Evolutionary conservation across 805 yeast genomes (phyloP), one percentile per base, ranked within the genome.

Genomic region (Saturnispora quitensis): DNA sequence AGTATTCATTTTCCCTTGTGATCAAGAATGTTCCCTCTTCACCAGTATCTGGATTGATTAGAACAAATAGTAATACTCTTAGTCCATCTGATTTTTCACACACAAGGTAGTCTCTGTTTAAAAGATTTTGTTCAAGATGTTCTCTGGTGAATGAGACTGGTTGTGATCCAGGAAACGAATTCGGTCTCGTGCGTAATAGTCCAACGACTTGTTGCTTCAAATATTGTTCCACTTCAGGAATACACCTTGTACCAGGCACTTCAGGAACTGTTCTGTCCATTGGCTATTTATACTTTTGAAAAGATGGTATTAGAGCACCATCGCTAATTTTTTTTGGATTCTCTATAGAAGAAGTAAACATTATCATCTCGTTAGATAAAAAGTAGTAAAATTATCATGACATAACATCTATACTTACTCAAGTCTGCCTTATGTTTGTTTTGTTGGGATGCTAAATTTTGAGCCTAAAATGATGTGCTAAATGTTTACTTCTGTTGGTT

Each of bases 31-130:
- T 86, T 3, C 95, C 91, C 65, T 93, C 98, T 45, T 88, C 91
- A 28, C 81, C 82, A 6, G 81, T 79, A 13, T 85, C 84, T 51
- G 83, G 67, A 56, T 78, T 70, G 7, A 78, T 69, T 28, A 86
- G 68, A 4, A 82, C 75, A 49, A 85, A 75, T 73, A 93, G 73
- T 50, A 93, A 70, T 53, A 95, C 89, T 50, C 99, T 73, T 47
- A 91, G 71, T 0, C 99, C 99, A 68, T 93, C 99, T 0, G 93
- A 80, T 65, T 93, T 93, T 62, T 93, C 99, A 70, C 99, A 95
- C 0, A 93, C 99, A 58, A 82, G 83, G 63, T 90, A 93, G 61
- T 95, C 98, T 53, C 82, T 81, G 3, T 74, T 68, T 62, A 76
- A 64, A 46, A 93, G 70, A 34, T 81, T 78, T 45, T 80, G 78